Evolutionary conservation across 164 flowering plant species (phyloP), one percentile per base, ranked within the genome.

Genomic region (Amborella trichopoda): DNA sequence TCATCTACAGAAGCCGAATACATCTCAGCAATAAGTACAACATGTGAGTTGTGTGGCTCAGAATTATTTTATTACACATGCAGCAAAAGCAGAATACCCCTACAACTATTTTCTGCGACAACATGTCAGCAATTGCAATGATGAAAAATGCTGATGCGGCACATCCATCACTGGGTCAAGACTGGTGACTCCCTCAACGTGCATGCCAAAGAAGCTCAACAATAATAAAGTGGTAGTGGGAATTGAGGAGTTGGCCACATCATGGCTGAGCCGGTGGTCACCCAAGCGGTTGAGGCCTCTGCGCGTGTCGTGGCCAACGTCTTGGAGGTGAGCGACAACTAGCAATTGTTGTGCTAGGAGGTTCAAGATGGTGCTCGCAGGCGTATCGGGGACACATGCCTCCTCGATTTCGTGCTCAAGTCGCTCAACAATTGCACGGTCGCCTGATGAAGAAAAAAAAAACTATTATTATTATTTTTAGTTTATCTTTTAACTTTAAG

Each of bases 351-450:
- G 0, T 55, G 97, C 16, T 94, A 88, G 58, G 78, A 84, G 47
- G 94, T 93, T n/a, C 60, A 96, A 20, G 99, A 93, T 46, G 74
- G 77, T 6, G 99, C 99, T 12, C 72, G 99, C 1, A 63, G 55
- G 17, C 79, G 84, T 55, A 77, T 93, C 20, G 96, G 99, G 0
- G 96, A 93, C 61, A 93, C 99, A 0, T 96, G 99, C 0, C 53
- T 93, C 41, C 65, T 93, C 0, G 96, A 93, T 66, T 88, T 80
- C 21, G 95, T 93, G 28, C 66, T 93, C 17, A 93, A 93, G 44
- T 93, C 99, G 0, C 68, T 93, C 2, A 91, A 96, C 17, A 93
- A 93, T 54, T 78, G 80, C 25, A 56, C 75, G 14, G 76, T 85
- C 5, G 94, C 82, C 8, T 36, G 44, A n/a, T n/a, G n/a, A n/a